A percentile compares a stretch with the other conserved stretches of the same genome.
phyloP scores from a whole-genome alignment of 176 grass and related monocot species.

The Carex myosuroides region DNA sequence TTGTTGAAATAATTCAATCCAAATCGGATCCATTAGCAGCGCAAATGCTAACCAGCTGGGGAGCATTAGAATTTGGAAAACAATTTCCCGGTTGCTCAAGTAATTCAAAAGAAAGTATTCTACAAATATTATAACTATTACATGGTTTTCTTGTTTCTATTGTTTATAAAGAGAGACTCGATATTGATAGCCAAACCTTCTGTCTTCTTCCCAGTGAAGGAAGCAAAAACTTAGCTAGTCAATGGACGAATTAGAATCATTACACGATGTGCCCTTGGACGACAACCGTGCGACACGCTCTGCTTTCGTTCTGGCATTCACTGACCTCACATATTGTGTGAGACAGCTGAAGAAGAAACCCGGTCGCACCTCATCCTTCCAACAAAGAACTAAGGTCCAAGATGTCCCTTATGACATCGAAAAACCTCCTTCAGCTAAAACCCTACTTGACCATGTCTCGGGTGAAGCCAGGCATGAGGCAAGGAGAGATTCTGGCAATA shows the following conservation, averaged over 20 bases:
- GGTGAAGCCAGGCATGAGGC: slow-evolving; percentile 58
- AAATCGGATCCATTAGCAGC: neutral
- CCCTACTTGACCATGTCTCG: slow-evolving; percentile 51
- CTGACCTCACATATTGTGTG: slow-evolving; percentile 8
- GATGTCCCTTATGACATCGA: neutral
- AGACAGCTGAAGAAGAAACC: neutral
- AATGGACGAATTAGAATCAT: neutral
- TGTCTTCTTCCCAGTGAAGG: neutral
- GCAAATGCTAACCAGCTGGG: neutral
- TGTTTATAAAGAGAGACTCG: neutral
- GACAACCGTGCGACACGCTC: neutral
- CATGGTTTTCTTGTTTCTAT: neutral
- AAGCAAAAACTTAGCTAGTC: neutral
- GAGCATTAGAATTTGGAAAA: neutral
- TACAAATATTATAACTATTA: neutral
- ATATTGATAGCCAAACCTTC: neutral
- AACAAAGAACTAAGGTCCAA: neutral
- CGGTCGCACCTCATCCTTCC: neutral
- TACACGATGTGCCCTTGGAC: neutral
- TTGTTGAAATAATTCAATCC: neutral
- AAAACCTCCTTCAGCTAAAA: neutral
- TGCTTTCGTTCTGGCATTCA: neutral
- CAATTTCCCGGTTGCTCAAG: neutral
- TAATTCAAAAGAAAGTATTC: neutral
- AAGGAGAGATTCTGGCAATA: slow-evolving; percentile 56